Percentiles rank a stretch among this genome's conserved stretches.
Evolutionary conservation across 352 stramenopile genomes (phyloP).

Genomic region (Phytophthora pseudosyringae): DNA sequence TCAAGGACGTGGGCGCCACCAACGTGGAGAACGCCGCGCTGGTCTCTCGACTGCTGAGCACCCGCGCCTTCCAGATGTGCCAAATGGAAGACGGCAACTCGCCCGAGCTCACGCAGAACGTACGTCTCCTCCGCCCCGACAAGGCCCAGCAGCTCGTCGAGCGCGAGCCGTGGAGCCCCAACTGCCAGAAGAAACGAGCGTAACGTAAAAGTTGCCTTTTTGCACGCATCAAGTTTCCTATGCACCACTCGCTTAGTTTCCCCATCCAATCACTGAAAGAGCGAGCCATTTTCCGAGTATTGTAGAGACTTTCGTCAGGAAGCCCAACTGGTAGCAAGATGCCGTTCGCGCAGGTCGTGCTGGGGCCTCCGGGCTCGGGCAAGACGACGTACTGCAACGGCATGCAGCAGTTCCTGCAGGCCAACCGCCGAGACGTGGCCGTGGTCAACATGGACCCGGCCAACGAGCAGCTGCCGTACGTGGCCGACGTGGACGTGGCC

Average conservation of each 20-base stretch:
- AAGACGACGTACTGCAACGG: conserved; percentile 99
- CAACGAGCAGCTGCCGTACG: conserved; percentile 92
- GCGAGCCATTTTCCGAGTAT: background rate
- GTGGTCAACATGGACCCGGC: conserved; percentile 99
- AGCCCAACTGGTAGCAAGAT: conserved; percentile 25
- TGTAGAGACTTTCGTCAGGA: too few relatives aligned
- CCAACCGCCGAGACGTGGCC: conserved; percentile 70
- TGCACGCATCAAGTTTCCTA: background rate
- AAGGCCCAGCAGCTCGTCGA: conserved; percentile 22
- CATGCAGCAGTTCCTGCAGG: conserved; percentile 95
- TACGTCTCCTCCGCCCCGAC: conserved; percentile 71
- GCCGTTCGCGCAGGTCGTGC: conserved; percentile 81
- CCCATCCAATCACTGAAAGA: conserved; percentile 1
- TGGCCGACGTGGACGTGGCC: conserved; percentile 91
- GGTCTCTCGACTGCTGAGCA: conserved; percentile 75
- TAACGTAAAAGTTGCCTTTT: conserved; percentile 3
- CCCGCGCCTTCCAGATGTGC: conserved; percentile 84
- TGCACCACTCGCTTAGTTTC: background rate
- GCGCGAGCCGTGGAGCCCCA: conserved; percentile 50
- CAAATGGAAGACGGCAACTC: conserved; percentile 83
- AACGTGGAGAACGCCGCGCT: conserved; percentile 72
- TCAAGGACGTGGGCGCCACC: conserved; percentile 75
- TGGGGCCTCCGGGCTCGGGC: conserved; percentile 85
- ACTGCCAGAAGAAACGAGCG: conserved; percentile 33
- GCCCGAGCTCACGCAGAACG: conserved; percentile 81